A percentile compares a stretch with the other conserved stretches of the same genome.
These are phyloP conservation scores for Xylaria palmicola DNA, from an alignment of 495 filamentous ascomycete species.

Conservation along the genomic window DNA sequence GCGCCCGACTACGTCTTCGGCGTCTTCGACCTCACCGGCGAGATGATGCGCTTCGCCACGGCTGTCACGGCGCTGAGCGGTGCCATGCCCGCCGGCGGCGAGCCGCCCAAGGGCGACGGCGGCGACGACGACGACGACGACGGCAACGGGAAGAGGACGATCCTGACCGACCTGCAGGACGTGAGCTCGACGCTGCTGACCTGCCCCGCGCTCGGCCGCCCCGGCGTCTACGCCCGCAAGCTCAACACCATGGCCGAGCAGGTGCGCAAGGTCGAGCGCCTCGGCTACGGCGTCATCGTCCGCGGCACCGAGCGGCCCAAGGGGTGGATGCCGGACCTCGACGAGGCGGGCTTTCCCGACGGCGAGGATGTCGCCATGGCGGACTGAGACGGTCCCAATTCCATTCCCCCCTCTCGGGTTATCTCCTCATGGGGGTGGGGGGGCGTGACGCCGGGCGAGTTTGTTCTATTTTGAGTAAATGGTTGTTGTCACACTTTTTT, in stretches of 20 bases:
- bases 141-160: conserved; percentile 41
- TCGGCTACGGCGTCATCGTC: conserved; percentile 82
- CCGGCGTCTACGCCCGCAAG: conserved; percentile 65
- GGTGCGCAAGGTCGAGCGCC: conserved; percentile 90
- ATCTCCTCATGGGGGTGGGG: too few species aligned
- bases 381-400: not conserved
- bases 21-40: conserved; percentile 87
- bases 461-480: too few species aligned
- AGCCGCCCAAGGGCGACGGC: conserved; percentile 21
- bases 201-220: conserved; percentile 53
- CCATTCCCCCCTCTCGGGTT: not conserved
- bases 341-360: conserved; percentile 30
- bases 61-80: conserved; percentile 69
- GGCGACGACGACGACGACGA: not conserved
- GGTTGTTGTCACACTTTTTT: too few species aligned
- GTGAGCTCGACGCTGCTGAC: conserved; percentile 72
- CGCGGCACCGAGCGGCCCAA: conserved; percentile 84
- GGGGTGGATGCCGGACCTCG: conserved; percentile 87
- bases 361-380: conserved; percentile 26
- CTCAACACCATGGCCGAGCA: conserved; percentile 80
- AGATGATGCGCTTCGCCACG: conserved; percentile 95
- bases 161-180: conserved; percentile 72
- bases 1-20: conserved; percentile 87
- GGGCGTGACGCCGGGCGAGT: too few species aligned
- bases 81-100: conserved; percentile 30